Base-by-base conservation (phyloP, 306 rosid species). In the Echinosophora koreensis region DNA sequence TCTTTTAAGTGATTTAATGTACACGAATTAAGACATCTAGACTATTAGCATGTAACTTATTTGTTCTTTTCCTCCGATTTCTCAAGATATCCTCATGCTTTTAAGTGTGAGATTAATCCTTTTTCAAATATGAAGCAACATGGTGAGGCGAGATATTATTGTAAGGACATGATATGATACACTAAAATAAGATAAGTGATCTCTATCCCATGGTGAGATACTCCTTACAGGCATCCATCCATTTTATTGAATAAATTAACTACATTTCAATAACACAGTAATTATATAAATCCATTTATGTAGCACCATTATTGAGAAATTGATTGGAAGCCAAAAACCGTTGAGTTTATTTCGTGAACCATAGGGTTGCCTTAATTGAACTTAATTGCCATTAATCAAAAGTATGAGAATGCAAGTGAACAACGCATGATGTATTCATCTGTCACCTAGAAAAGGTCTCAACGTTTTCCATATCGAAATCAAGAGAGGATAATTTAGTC, bases 401-500 rank as follows among this genome's bases (percentile, higher is more conserved):
- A 47, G 56, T n/a, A 15, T 37, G 11, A 52, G 44, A 69, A 44
- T 55, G 57, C 55, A 60, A 41, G 74, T 60, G 15, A 9, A 60
- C 55, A 69, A 76, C 41, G 65, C 38, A 38, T 9, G 6, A 4
- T 37, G 73, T 76, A 34, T 47, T 63, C 38, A 68, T 81, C 57
- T 17, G 69, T 41, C 69, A 74, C 65, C 66, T 60, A 56, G 80
- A 81, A 27, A 79, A 54, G 44, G 56, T 71, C 62, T 56, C 77
- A 54, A 61, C 58, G 46, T 52, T 61, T n/a, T 58, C 56, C 66
- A 69, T 57, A 71, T 80, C 83, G 72, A 51, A 68, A 76, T 70
- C 79, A 64, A 74, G 87, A 51, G 56, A 85, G 86, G 90, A 66
- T 72, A 52, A 58, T 77, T 44, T 32, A 32, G 84, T 81, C 79